Evolutionary conservation across 345 rosid species (phyloP).

Genomic region (Carallia pectinifolia): DNA sequence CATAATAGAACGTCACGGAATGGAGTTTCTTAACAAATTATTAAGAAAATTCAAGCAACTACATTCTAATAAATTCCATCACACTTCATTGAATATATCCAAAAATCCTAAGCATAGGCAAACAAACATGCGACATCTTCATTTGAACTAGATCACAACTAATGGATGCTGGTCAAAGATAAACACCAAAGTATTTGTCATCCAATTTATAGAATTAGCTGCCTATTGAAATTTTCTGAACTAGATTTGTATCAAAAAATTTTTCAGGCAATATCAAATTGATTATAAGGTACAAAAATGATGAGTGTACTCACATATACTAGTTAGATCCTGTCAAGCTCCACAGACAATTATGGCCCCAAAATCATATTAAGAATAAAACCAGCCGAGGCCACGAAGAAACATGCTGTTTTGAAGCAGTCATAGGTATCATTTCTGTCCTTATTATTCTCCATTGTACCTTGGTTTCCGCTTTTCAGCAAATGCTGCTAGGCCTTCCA

Average conservation of each 20-base stretch:
- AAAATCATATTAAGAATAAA: not conserved
- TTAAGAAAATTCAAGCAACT: too few relatives aligned
- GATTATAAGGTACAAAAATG: not conserved
- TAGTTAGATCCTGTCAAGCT: not conserved
- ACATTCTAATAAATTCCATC: too few relatives aligned
- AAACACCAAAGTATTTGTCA: not conserved
- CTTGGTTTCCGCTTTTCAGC: slow-evolving; percentile 81
- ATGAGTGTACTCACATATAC: not conserved
- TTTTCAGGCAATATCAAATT: not conserved
- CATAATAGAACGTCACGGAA: too few relatives aligned
- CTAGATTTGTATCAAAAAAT: not conserved
- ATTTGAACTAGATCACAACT: not conserved
- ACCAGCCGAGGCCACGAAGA: not conserved
- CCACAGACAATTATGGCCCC: not conserved
- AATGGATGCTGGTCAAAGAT: not conserved
- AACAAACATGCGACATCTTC: not conserved
- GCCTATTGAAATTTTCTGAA: not conserved
- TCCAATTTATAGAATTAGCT: not conserved
- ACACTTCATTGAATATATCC: too few relatives aligned
- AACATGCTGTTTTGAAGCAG: not conserved
- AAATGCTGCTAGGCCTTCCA: slow-evolving; percentile 89
- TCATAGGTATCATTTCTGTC: not conserved
- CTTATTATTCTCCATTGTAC: slow-evolving; percentile 49
- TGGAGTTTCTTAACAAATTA: too few relatives aligned
- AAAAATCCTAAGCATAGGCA: not conserved